Percentiles rank a stretch among this genome's conserved stretches.
phyloP scores from a whole-genome alignment of 805 yeast species.

The Pichia occidentalis region DNA sequence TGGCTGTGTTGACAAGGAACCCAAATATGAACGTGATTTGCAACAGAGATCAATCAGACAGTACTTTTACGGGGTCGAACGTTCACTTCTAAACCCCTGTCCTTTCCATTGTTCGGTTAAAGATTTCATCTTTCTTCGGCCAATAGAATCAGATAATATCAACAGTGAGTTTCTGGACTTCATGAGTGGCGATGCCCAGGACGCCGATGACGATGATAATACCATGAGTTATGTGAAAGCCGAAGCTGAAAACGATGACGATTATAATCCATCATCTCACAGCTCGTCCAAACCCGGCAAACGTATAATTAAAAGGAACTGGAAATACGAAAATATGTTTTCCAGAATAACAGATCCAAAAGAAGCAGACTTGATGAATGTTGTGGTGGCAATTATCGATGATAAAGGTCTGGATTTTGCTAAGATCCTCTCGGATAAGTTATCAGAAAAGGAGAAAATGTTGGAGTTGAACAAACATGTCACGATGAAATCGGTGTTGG shows the following conservation, averaged over 20 bases:
- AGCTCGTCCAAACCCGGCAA: conserved; percentile 1
- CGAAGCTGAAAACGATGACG: conserved; percentile 22
- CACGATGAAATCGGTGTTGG: conserved; percentile 41
- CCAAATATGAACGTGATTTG: conserved; percentile 53
- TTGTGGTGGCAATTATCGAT: conserved; percentile 42
- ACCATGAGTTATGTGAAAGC: conserved; percentile 13
- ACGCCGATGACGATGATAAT: conserved; percentile 5
- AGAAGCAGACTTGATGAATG: conserved; percentile 56
- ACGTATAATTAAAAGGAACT: not conserved
- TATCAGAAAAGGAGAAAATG: conserved; percentile 24
- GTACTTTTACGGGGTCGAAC: conserved; percentile 78
- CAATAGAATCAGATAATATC: conserved; percentile 28
- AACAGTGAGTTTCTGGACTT: conserved; percentile 19
- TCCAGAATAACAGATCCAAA: conserved; percentile 15
- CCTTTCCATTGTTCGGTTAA: conserved; percentile 66
- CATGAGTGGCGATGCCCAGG: conserved; percentile 22
- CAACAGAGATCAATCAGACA: conserved; percentile 79
- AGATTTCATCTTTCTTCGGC: conserved; percentile 57
- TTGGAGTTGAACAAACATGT: conserved; percentile 15
- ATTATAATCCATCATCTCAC: conserved; percentile 30
- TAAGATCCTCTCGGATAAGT: not conserved
- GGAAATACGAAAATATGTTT: conserved; percentile 10
- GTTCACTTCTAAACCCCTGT: conserved; percentile 72
- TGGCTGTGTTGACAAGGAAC: conserved; percentile 74
- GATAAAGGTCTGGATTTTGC: conserved; percentile 18